Evolutionary conservation across 306 rosid genomes (phyloP), one percentile per base, ranked within the genome.

Genomic region (Cicer cuneatum): DNA sequence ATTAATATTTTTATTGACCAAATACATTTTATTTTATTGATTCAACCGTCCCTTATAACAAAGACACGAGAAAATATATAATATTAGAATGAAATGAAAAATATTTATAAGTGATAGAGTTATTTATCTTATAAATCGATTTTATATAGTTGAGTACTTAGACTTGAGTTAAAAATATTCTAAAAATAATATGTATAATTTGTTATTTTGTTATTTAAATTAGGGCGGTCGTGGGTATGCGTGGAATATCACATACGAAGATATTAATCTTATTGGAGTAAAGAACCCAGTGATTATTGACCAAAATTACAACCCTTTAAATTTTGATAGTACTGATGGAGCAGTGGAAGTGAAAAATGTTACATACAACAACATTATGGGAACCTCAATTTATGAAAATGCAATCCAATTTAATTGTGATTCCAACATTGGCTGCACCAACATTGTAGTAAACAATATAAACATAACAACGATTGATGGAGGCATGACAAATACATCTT

Each of bases 361-460:
- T 14, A 86, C 65, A 4, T 88, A 41, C 8, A 63, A 68, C 1
- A 73, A 82, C 7, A 15, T 88, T 3, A 5, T 4, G 0, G 92
- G 90, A 43, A 86, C 85, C 46, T 69, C 87, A 0, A 51, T 14
- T 1, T 1, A 2, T 2, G 67, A 49, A 0, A 0, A 57, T 7
- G 88, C 79, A 42, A 47, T 86, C 12, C 11, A 38, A 35, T 39
- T 86, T 1, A 37, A 38, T 7, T 88, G 92, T 7, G 84, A 29
- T 29, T 29, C 76, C 37, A 1, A 2, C 3, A 18, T 19, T 14
- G 83, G 82, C 0, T 85, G 86, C 81, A 43, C 48, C 13, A 48
- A 77, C 45, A 79, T 83, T 65, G 29, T 54, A 1, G 8, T 88
- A 71, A 68, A 83, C 0, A 0, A 13, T 0, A 57, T 83, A 10